Evolutionary conservation across 169 alveolate species (phyloP).

Genomic region (Eimeria maxima): DNA sequence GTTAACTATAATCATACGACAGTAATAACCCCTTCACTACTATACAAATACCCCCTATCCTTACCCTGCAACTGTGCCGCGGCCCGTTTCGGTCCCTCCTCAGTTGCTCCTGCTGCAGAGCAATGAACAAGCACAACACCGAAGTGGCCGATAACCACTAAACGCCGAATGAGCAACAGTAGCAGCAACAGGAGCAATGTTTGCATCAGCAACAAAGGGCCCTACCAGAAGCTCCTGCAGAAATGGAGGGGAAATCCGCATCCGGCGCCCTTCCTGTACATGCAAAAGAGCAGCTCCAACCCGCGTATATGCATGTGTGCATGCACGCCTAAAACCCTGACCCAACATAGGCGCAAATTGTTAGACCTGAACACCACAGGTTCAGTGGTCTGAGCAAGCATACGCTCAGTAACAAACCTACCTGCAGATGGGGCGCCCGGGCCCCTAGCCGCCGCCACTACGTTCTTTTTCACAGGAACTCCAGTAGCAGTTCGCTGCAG

Average conservation of each 20-base stretch:
- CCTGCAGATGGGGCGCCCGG: background rate
- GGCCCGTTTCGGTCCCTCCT: constrained; percentile 29
- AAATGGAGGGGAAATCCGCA: constrained; percentile 24
- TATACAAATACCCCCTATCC: background rate
- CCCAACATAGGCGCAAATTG: background rate
- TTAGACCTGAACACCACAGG: too few relatives aligned
- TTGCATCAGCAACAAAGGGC: background rate
- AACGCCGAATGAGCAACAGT: background rate
- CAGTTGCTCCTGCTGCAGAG: background rate
- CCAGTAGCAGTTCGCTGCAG: background rate
- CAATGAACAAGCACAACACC: background rate
- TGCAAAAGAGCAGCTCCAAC: background rate
- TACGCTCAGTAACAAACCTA: background rate
- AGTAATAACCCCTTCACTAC: background rate
- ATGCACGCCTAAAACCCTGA: background rate
- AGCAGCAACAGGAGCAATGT: background rate
- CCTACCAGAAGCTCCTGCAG: constrained; percentile 24
- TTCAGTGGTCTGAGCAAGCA: background rate
- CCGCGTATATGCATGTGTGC: background rate
- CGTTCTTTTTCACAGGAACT: background rate
- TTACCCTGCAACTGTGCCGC: constrained; percentile 65
- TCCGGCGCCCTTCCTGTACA: constrained; percentile 39
- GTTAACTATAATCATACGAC: background rate
- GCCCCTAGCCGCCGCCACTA: background rate
- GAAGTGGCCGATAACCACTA: background rate